Evolutionary conservation across 306 rosid species (phyloP).

Genomic region (Lathyrus oleraceus): DNA sequence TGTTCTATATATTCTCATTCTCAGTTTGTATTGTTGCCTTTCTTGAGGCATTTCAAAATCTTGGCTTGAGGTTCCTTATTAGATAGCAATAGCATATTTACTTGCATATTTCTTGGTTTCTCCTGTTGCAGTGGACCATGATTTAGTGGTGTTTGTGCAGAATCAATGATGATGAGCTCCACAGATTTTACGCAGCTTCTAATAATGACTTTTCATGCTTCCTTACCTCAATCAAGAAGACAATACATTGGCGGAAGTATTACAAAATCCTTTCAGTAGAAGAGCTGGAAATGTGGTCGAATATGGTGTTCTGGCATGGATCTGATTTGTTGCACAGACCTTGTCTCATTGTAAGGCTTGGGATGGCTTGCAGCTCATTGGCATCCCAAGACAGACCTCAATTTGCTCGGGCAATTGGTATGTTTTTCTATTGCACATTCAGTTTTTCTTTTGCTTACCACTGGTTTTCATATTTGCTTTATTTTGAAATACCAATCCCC

Average conservation of each 20-base stretch:
- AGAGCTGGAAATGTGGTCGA: constrained; percentile 85
- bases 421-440: constrained; percentile 38
- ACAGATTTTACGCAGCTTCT: constrained; percentile 65
- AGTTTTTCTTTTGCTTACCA: constrained; percentile 24
- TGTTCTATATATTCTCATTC: constrained; percentile 22
- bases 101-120: constrained; percentile 46
- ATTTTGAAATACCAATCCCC: neutral
- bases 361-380: constrained; percentile 62
- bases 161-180: constrained; percentile 77
- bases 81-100: constrained; percentile 48
- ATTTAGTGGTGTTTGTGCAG: constrained; percentile 77
- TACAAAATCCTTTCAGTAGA: constrained; percentile 65
- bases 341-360: constrained; percentile 84
- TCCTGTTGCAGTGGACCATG: constrained; percentile 64
- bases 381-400: constrained; percentile 66
- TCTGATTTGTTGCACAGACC: constrained; percentile 67
- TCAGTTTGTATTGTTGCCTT: constrained; percentile 22
- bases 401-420: constrained; percentile 83
- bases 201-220: constrained; percentile 66
- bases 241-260: constrained; percentile 76
- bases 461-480: constrained; percentile 17
- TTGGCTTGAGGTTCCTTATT: constrained; percentile 33
- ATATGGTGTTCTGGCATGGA: constrained; percentile 83
- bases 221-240: constrained; percentile 75
- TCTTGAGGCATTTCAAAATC: constrained; percentile 32